Conservation (phyloP, 495 filamentous ascomycete genomes). For the Pyrenopolyporus hunteri region DNA sequence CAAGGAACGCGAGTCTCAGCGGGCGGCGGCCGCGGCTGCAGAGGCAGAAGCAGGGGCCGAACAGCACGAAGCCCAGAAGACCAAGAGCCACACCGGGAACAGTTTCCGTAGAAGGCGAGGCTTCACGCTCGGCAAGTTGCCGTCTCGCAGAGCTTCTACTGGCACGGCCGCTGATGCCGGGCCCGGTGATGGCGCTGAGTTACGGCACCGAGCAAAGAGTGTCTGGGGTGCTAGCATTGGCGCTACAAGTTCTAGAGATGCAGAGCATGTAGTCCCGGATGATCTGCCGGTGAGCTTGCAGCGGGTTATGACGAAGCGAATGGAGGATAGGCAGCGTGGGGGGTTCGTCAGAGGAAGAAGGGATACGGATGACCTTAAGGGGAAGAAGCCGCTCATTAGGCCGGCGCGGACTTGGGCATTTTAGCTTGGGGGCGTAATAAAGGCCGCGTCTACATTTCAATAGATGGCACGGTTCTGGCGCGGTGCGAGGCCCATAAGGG, state of each 20-base stretch:
- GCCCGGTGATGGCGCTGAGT: constrained; percentile 26
- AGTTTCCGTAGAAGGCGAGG: constrained; percentile 29
- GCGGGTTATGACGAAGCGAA: constrained; percentile 44
- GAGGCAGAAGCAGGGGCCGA: constrained; percentile 6
- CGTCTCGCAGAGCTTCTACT: constrained; percentile 35
- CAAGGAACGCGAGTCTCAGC: constrained; percentile 27
- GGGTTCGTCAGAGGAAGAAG: constrained; percentile 5
- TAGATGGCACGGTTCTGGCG: too few relatives aligned
- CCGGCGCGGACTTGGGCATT: constrained; percentile 23
- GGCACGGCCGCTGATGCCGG: constrained; percentile 23
- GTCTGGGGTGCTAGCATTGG: constrained; percentile 17
- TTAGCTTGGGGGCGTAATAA: background rate
- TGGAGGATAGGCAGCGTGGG: constrained; percentile 25
- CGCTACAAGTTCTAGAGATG: constrained; percentile 12
- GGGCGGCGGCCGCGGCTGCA: constrained; percentile 1
- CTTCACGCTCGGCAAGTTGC: constrained; percentile 36
- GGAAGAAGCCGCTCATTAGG: constrained; percentile 16
- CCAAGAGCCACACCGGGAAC: constrained; percentile 32
- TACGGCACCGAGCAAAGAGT: constrained; percentile 25
- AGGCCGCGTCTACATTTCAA: background rate
- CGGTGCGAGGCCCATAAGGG: too few relatives aligned
- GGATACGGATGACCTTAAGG: constrained; percentile 27
- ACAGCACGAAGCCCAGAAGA: constrained; percentile 23
- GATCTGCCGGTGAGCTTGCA: constrained; percentile 48
- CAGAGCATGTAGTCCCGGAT: constrained; percentile 30